These are phyloP conservation scores for Sporopachydermia lactativora DNA, from an alignment of 805 yeast species.

Conservation along the genomic window DNA sequence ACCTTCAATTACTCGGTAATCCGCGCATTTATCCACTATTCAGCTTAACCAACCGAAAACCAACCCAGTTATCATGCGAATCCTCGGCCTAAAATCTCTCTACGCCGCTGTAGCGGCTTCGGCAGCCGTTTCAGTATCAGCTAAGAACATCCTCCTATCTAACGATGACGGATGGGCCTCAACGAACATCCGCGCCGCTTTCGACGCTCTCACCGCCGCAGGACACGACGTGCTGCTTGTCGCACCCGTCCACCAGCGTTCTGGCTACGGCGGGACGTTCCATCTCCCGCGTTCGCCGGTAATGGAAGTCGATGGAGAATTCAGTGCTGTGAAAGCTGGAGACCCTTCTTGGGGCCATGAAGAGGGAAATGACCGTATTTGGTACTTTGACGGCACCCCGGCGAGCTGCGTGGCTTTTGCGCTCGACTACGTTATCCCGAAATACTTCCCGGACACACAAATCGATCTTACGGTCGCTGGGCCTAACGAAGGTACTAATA, in stretches of 20 bases:
- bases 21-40: too few species aligned
- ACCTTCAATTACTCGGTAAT: too few species aligned
- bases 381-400: slow-evolving; percentile 46
- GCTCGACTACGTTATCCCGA: slow-evolving; percentile 6
- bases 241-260: slow-evolving; percentile 36
- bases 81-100: too few species aligned
- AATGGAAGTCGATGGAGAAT: slow-evolving; percentile 32
- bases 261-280: slow-evolving; percentile 42
- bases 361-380: slow-evolving; percentile 24
- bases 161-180: slow-evolving; percentile 45
- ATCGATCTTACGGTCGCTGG: slow-evolving; percentile 13
- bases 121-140: slow-evolving; percentile 6
- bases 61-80: too few species aligned
- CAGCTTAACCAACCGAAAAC: too few species aligned
- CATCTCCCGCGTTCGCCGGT: slow-evolving; percentile 25
- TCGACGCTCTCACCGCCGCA: slow-evolving; percentile 29
- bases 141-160: slow-evolving; percentile 31
- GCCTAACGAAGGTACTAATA: slow-evolving; percentile 8
- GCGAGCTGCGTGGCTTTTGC: slow-evolving; percentile 34
- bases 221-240: slow-evolving; percentile 33
- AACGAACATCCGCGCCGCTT: slow-evolving; percentile 39
- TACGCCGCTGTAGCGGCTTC: not conserved
- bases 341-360: slow-evolving; percentile 45
- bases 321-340: slow-evolving; percentile 31
- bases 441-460: slow-evolving; percentile 4